Percentiles rank a stretch among this genome's conserved stretches.
Evolutionary conservation across 371 early-diverging fungal species (phyloP).

Genomic region (Rhizopus delemar): DNA sequence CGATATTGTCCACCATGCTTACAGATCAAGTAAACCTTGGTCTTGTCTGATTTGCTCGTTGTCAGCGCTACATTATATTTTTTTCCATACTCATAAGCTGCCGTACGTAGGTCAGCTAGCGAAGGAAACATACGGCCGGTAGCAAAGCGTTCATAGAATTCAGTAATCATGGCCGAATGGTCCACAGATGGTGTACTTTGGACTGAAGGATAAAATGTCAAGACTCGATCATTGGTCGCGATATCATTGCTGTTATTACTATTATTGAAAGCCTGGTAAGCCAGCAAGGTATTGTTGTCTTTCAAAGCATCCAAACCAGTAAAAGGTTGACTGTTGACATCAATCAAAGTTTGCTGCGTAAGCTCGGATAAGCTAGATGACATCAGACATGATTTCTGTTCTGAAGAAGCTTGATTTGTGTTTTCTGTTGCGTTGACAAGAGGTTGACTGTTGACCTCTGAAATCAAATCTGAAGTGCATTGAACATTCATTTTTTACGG

Average conservation of each 20-base stretch:
- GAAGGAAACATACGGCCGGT: slow-evolving; percentile 11
- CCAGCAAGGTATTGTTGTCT: neutral
- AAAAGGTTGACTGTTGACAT: slow-evolving; percentile 25
- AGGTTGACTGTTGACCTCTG: slow-evolving; percentile 11
- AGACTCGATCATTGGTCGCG: no score
- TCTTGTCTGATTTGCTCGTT: slow-evolving; percentile 26
- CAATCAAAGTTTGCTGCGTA: slow-evolving; percentile 3
- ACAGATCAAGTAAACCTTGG: slow-evolving; percentile 27
- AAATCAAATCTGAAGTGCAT: neutral
- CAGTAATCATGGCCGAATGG: slow-evolving; percentile 7
- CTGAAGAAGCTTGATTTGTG: neutral
- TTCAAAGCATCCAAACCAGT: neutral
- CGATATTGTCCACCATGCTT: slow-evolving; percentile 31
- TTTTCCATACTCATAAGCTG: slow-evolving; percentile 20
- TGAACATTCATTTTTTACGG: slow-evolving; percentile 1
- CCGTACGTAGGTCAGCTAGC: slow-evolving; percentile 18
- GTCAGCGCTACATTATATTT: slow-evolving; percentile 26
- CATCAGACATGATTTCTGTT: neutral
- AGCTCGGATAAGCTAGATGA: neutral
- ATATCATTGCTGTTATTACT: neutral
- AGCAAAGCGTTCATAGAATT: slow-evolving; percentile 21
- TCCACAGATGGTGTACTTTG: neutral
- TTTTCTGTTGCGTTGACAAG: neutral
- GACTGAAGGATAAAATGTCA: no score
- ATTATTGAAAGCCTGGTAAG: neutral